Evolutionary conservation across 2,329 filamentous ascomycete genomes (phyloP), one percentile per base, ranked within the genome.

Genomic region (Diaporthe eres): DNA sequence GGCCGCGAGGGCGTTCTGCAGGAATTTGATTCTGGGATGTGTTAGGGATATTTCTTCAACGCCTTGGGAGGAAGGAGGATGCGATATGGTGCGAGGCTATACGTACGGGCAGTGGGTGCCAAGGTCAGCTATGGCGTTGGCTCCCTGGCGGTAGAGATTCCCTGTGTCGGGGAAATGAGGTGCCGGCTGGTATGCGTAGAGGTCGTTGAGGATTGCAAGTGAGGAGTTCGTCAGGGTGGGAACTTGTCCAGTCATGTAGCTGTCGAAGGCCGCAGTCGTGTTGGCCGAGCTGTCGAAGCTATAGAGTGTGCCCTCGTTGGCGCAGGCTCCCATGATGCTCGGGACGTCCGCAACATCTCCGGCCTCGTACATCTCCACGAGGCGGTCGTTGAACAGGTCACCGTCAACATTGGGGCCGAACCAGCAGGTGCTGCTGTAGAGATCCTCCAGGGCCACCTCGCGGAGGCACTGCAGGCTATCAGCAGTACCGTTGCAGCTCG

Each of bases 271-370:
- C 47, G 3, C 34, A 8, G 47, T 70, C 4, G 65, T 70, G 34
- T 70, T 70, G 49, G 65, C 65, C 8, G 65, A 70, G n/a, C 65
- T 70, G 49, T 70, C 65, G 65, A 70, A 70, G 65, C 47, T 70
- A 49, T 70, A 70, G 17, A 70, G 65, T 15, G 65, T 70, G 47
- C 65, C 65, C 49, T 70, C 65, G 49, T 70, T 70, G 47, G 65
- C 65, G 49, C 65, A 70, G 31, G 65, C 65, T 6, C 65, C 65
- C 65, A 70, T 70, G 65, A 70, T 70, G 65, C 47, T 70, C 22
- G 65, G 65, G 7, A 70, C 65, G 34, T 55, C 47, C 22, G 65
- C 47, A 10, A 55, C 65, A 4, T 55, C 65, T 1, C 65, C 65
- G 9, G 65, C 65, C 47, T 70, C 65, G n/a, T 55, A 70, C 65